A percentile compares a stretch with the other conserved stretches of the same genome.
Conservation (phyloP, 179 eudicot species). For the Beta corolliflora region DNA sequence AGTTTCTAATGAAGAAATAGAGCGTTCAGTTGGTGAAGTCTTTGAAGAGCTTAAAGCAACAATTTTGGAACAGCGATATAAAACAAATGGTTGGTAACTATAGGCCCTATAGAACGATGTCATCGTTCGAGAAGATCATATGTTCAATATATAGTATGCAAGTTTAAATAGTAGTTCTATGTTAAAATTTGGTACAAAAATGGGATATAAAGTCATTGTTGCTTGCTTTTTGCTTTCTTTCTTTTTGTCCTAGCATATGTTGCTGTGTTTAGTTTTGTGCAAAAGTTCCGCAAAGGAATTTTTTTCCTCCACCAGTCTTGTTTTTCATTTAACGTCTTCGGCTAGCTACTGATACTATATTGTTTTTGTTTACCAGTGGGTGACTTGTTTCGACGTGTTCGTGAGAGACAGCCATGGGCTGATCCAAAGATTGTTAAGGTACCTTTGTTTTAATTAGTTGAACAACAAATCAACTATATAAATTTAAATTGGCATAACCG, state of each 20-base stretch:
- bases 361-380: conserved; percentile 52
- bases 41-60: conserved; percentile 60
- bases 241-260: too few relatives aligned
- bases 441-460: not conserved
- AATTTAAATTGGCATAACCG: not conserved
- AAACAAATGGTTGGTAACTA: conserved; percentile 63
- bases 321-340: not conserved
- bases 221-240: not conserved
- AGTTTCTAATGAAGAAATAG: conserved; percentile 69
- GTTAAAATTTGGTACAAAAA: too few relatives aligned
- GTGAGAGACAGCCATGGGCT: conserved; percentile 92
- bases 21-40: conserved; percentile 51
- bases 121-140: not conserved
- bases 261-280: too few relatives aligned
- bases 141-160: too few relatives aligned
- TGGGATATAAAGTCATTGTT: not conserved
- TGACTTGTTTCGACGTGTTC: conserved; percentile 71
- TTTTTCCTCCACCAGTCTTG: not conserved
- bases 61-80: conserved; percentile 75
- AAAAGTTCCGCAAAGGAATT: too few relatives aligned
- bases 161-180: too few relatives aligned
- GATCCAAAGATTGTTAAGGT: conserved; percentile 94
- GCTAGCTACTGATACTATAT: conserved; percentile 8
- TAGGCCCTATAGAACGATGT: not conserved
- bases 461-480: not conserved